phyloP scores from a whole-genome alignment of 164 flowering plant species.

The Sextonia rubra region DNA sequence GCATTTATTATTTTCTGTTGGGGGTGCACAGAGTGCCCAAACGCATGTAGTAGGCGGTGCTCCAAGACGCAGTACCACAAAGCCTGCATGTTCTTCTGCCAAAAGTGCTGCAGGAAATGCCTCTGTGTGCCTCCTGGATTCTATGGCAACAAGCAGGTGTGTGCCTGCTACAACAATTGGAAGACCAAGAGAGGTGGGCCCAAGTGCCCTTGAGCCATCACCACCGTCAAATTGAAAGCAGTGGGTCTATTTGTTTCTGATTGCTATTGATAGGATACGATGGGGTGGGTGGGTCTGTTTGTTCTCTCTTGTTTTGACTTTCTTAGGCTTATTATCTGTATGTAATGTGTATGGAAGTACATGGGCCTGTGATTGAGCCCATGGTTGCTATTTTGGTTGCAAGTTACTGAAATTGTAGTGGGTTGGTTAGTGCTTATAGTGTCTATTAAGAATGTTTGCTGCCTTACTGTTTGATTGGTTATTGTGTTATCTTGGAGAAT shows the following conservation, averaged over 20 bases:
- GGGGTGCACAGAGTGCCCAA: constrained; percentile 17
- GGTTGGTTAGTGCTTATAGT: no score
- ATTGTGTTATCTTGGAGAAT: no score
- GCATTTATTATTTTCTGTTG: background rate
- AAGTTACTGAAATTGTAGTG: no score
- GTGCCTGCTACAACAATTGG: constrained; percentile 26
- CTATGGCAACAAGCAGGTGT: constrained; percentile 20
- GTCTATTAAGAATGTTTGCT: no score
- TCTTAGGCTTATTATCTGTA: background rate
- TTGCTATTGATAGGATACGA: no score
- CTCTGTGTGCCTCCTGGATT: constrained; percentile 24
- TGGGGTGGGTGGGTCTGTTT: background rate
- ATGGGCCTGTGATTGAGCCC: background rate
- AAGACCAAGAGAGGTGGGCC: constrained; percentile 23
- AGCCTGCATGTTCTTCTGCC: constrained; percentile 27
- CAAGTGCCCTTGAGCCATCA: constrained; percentile 18
- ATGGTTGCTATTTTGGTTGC: no score
- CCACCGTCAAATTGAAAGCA: background rate
- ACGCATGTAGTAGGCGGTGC: constrained; percentile 13
- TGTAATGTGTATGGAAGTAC: background rate
- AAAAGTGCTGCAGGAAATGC: constrained; percentile 24
- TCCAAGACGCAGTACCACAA: constrained; percentile 18
- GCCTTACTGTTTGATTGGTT: no score
- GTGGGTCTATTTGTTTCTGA: no score
- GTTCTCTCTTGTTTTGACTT: background rate